Base-by-base conservation (phyloP, 257 asterid genomes). In the Solanum peruvianum region DNA sequence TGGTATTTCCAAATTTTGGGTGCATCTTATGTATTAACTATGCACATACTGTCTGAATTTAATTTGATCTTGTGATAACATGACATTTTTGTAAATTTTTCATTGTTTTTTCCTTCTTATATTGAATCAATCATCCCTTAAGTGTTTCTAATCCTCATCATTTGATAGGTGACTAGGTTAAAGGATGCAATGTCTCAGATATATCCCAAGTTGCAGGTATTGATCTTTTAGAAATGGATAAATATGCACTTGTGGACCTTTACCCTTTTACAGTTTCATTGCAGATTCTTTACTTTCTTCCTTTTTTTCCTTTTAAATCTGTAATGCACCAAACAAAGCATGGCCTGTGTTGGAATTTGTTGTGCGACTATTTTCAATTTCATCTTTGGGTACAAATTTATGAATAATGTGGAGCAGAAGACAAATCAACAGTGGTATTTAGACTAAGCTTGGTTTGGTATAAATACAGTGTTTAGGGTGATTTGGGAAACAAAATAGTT, bases 141-240 rank as follows among this genome's bases (percentile, higher is more conserved):
- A 47, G 66, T 75, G 49, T 80, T 86, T 87, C 41, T 35, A 70
- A 66, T 82, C 64, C 66, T 85, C 69, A 29, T 67, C 69, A 58
- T 89, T 76, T 75, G 45, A 86, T 91, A 96, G 98, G 99, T 93
- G 27, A 89, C 94, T 86, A 94, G 93, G 89, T 82, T 95, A 92
- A 95, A 94, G 92, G 98, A 97, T 77, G 96, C 96, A 62, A 97
- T 95, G 99, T 93, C 97, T 52, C 92, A 91, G 90, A 90, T 93
- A 87, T 95, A 95, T 87, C 95, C 93, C 42, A 93, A 97, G 93
- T 88, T 97, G 83, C 98, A 97, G 98, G 99, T 97, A 90, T 71
- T 85, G 25, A 60, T 41, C 39, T 67, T 58, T 21, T 39, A 37
- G 66, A 83, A 33, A 39, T 62, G 78, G 41, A 47, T 44, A 60